Evolutionary conservation across 164 flowering plant species (phyloP).

Genomic region (Annona cherimola): DNA sequence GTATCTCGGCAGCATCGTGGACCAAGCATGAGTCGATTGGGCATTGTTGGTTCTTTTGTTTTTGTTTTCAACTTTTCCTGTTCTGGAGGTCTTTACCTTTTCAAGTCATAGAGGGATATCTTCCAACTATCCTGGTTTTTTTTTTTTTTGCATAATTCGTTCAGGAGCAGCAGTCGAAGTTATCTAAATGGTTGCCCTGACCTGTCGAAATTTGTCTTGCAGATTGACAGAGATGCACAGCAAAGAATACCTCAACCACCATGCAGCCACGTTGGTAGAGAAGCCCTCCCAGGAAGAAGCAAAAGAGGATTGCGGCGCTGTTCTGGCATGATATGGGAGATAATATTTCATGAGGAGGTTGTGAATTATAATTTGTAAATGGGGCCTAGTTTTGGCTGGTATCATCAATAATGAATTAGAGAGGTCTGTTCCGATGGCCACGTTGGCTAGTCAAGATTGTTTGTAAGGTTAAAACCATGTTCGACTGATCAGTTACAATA

Average conservation of each 20-base stretch:
- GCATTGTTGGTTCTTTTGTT: no score
- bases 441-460: no score
- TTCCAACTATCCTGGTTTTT: no score
- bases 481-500: not conserved
- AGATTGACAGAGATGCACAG: constrained; percentile 97
- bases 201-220: constrained; percentile 10
- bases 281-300: constrained; percentile 19
- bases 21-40: no score
- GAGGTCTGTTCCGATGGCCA: no score
- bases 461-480: not conserved
- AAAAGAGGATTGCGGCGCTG: constrained; percentile 15
- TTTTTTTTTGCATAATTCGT: no score
- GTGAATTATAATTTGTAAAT: constrained; percentile 2
- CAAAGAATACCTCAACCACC: constrained; percentile 79
- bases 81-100: no score
- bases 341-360: not conserved
- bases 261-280: constrained; percentile 39
- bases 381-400: not conserved
- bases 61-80: no score
- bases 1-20: no score
- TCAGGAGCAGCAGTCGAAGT: no score
- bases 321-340: constrained; percentile 13
- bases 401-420: not conserved
- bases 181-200: not conserved
- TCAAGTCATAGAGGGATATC: no score